Conservation (phyloP, 805 yeast genomes). For the Schwanniomyces occidentalis region DNA sequence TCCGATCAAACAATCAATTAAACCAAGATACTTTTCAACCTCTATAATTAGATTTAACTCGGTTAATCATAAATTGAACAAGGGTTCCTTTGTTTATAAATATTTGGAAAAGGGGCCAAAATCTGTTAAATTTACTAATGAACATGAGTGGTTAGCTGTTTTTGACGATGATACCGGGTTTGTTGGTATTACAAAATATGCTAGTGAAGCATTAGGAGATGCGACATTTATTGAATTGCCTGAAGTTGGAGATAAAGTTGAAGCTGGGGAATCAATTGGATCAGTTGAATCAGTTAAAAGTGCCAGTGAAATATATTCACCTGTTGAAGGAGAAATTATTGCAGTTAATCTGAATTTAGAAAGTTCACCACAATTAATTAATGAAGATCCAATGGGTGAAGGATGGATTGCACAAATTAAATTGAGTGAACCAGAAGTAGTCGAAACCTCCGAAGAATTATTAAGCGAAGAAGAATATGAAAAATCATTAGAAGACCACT, state of each 20-base stretch:
- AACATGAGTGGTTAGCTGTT: slow-evolving; percentile 94
- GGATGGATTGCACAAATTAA: slow-evolving; percentile 90
- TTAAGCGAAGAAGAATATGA: slow-evolving; percentile 58
- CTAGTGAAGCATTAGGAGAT: slow-evolving; percentile 95
- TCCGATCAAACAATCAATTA: slow-evolving; percentile 1
- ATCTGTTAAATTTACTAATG: slow-evolving; percentile 69
- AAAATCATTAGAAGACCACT: slow-evolving; percentile 52
- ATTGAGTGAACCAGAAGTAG: slow-evolving; percentile 38
- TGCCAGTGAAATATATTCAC: slow-evolving; percentile 90
- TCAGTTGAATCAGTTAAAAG: slow-evolving; percentile 94
- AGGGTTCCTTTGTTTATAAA: slow-evolving; percentile 39
- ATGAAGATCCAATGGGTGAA: slow-evolving; percentile 87
- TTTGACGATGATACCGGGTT: slow-evolving; percentile 81
- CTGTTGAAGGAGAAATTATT: slow-evolving; percentile 73
- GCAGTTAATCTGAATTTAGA: slow-evolving; percentile 71
- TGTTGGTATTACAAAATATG: slow-evolving; percentile 90
- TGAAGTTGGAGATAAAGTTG: slow-evolving; percentile 61
- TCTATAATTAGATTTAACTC: slow-evolving; percentile 24
- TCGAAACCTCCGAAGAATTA: slow-evolving; percentile 43
- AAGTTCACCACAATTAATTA: slow-evolving; percentile 73
- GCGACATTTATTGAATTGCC: slow-evolving; percentile 93
- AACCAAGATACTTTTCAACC: slow-evolving; percentile 9
- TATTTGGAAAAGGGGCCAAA: slow-evolving; percentile 44
- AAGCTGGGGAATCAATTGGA: slow-evolving; percentile 81
- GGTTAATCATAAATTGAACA: slow-evolving; percentile 35